Conservation (phyloP, 106 monocot species). For the Triglochin maritima region DNA sequence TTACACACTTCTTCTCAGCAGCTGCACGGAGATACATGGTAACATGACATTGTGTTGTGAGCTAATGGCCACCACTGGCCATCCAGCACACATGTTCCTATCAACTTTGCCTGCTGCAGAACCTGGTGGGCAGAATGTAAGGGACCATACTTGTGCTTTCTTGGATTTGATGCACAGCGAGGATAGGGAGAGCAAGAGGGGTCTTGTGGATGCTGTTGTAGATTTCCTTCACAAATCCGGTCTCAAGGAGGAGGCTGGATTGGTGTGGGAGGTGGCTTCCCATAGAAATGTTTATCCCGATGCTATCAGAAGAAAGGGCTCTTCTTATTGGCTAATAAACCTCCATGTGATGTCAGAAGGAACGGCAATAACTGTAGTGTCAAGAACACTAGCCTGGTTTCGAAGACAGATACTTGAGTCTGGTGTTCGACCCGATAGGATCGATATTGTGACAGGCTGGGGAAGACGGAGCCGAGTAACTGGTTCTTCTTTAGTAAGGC, state of each 20-base stretch:
- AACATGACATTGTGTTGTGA: constrained; percentile 41
- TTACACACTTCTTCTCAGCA: constrained; percentile 80
- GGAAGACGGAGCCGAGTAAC: constrained; percentile 86
- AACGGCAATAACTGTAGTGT: constrained; percentile 74
- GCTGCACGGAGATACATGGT: constrained; percentile 37
- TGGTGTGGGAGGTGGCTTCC: constrained; percentile 81
- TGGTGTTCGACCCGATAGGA: constrained; percentile 35
- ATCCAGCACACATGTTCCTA: constrained; percentile 78
- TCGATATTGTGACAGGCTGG: constrained; percentile 96
- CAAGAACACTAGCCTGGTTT: constrained; percentile 84
- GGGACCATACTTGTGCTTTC: constrained; percentile 52
- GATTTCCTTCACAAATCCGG: constrained; percentile 92
- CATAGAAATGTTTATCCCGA: constrained; percentile 82
- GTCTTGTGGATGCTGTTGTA: constrained; percentile 73
- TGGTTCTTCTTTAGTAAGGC: constrained; percentile 72
- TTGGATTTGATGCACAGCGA: constrained; percentile 81
- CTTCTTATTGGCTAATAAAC: constrained; percentile 75
- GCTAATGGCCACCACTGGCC: constrained; percentile 77
- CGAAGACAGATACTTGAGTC: constrained; percentile 37
- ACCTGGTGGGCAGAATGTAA: constrained; percentile 72
- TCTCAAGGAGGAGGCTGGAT: constrained; percentile 89
- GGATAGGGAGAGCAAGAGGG: constrained; percentile 92
- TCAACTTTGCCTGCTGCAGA: constrained; percentile 59
- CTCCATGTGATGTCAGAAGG: constrained; percentile 98
- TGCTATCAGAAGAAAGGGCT: constrained; percentile 56